These are phyloP conservation scores for Umbelopsis sp. DNA, from an alignment of 371 early-diverging fungal genomes.

Conservation along the genomic window DNA sequence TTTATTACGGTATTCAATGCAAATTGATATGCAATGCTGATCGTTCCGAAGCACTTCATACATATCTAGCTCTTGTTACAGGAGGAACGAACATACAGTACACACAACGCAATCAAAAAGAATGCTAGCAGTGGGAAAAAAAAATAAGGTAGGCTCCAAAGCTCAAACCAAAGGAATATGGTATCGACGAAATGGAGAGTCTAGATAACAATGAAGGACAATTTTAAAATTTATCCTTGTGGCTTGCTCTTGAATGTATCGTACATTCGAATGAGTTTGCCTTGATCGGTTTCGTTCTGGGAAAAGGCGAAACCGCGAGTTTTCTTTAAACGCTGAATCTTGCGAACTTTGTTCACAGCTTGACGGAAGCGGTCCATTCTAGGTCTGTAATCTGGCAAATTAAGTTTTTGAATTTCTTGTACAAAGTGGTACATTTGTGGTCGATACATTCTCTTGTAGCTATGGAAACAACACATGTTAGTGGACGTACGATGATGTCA, in stretches of 20 bases:
- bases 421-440: constrained; percentile 90
- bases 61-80: too few species aligned
- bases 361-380: constrained; percentile 96
- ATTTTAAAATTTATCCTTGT: constrained; percentile 50
- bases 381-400: constrained; percentile 95
- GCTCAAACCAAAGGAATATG: neutral
- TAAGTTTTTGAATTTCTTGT: constrained; percentile 97
- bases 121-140: neutral
- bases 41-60: too few species aligned
- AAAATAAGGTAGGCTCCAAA: neutral
- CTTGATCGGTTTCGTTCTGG: constrained; percentile 95
- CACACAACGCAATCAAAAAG: constrained; percentile 8
- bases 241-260: constrained; percentile 95
- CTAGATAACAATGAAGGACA: constrained; percentile 1
- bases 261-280: constrained; percentile 91
- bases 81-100: neutral
- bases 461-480: constrained; percentile 25
- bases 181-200: neutral
- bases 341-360: constrained; percentile 94
- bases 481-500: neutral
- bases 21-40: too few species aligned
- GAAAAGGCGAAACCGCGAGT: constrained; percentile 96
- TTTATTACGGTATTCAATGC: too few species aligned
- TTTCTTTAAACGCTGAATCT: constrained; percentile 89
- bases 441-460: constrained; percentile 80